Conservation (phyloP, 208 protist species). For the Acanthamoeba castellanii region DNA sequence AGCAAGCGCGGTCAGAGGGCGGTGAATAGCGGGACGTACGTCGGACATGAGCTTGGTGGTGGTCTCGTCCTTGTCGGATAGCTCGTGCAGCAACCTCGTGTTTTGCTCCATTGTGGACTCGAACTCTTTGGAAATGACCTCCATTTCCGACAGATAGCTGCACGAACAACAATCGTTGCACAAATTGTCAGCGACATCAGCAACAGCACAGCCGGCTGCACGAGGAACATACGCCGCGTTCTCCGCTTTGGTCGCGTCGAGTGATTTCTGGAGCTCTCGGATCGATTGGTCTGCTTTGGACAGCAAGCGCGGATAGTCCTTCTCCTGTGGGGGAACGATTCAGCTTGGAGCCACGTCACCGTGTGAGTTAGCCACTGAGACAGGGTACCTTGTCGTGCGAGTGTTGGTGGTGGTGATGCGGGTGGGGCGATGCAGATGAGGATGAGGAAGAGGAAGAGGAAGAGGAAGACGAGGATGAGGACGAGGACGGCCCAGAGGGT, state of each 20-base stretch:
- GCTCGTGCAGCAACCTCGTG: slow-evolving; percentile 30
- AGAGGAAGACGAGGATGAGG: background rate
- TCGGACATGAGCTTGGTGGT: slow-evolving; percentile 73
- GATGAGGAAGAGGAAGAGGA: background rate
- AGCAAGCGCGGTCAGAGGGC: too few species aligned
- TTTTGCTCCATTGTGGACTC: slow-evolving; percentile 60
- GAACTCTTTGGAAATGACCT: slow-evolving; percentile 56
- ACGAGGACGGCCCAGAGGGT: background rate
- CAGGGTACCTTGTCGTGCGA: background rate
- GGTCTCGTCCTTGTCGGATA: slow-evolving; percentile 66
- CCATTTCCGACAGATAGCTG: slow-evolving; percentile 58
- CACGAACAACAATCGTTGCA: background rate
- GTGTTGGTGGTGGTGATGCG: background rate
- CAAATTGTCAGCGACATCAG: background rate
- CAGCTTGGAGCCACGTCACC: background rate
- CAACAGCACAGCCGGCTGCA: background rate
- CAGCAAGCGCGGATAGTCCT: background rate
- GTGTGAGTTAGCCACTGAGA: background rate
- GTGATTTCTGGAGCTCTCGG: slow-evolving; percentile 3
- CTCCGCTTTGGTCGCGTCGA: background rate
- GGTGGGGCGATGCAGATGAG: background rate
- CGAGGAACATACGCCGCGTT: background rate
- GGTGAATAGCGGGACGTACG: background rate
- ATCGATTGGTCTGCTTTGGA: slow-evolving; percentile 21
- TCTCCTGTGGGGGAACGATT: background rate